Percentiles rank a stretch among this genome's conserved stretches.
Evolutionary conservation across 2,329 filamentous ascomycete genomes (phyloP).

Genomic region (Talaromyces sp.): DNA sequence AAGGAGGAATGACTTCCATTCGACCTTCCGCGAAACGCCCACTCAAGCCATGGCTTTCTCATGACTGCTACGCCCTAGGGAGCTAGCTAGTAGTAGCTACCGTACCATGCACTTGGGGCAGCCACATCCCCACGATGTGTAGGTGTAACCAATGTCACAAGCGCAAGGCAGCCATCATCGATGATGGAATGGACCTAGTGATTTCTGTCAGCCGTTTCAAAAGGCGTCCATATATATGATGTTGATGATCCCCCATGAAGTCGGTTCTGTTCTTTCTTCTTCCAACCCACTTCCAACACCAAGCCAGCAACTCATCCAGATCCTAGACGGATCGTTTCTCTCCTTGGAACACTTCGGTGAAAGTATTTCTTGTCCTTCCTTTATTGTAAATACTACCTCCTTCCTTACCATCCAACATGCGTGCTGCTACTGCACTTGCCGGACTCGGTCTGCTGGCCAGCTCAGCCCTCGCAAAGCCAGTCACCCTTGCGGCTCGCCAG

Average conservation of each 20-base stretch:
- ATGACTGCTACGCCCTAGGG: not conserved
- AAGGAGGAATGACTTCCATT: not conserved
- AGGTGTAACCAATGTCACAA: not conserved
- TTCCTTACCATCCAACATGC: not conserved
- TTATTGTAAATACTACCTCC: not conserved
- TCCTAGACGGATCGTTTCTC: conserved; percentile 2
- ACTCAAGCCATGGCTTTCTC: not conserved
- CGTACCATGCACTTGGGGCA: not conserved
- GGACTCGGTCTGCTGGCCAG: not conserved
- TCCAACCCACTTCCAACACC: not conserved
- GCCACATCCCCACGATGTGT: not conserved
- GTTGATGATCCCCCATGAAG: not conserved
- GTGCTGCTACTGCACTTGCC: not conserved
- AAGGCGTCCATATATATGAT: not conserved
- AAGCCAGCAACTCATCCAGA: not conserved
- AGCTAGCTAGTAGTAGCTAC: not conserved
- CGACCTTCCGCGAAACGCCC: not conserved
- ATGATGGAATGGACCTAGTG: not conserved
- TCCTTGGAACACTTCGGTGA: not conserved
- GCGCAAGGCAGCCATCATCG: not conserved
- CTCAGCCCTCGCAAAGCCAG: not conserved
- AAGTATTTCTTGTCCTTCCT: not conserved
- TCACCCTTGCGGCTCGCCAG: not conserved
- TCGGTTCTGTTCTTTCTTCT: not conserved
- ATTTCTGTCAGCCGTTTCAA: not conserved